Evolutionary conservation across 2,329 filamentous ascomycete species (phyloP).

Genomic region (Monascus ruber): DNA sequence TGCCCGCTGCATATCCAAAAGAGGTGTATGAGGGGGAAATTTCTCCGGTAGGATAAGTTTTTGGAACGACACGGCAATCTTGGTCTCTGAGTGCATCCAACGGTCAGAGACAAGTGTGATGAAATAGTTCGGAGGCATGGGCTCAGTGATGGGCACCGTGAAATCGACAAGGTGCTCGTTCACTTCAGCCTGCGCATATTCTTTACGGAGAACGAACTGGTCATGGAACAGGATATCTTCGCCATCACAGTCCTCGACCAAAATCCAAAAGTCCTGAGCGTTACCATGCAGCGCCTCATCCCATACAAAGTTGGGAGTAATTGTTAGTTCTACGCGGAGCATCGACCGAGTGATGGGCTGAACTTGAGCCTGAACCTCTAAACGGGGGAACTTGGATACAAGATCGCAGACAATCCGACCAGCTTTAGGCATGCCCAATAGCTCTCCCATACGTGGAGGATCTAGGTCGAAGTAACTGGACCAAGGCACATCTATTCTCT

Average conservation of each 20-base stretch:
- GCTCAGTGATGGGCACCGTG: slow-evolving; percentile 90
- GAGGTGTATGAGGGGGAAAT: slow-evolving; percentile 85
- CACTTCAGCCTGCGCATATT: slow-evolving; percentile 72
- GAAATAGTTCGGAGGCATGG: slow-evolving; percentile 98
- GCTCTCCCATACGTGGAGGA: slow-evolving; percentile 88
- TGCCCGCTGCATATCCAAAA: slow-evolving; percentile 83
- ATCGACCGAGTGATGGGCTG: slow-evolving; percentile 92
- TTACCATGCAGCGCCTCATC: slow-evolving; percentile 78
- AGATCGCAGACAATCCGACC: slow-evolving; percentile 75
- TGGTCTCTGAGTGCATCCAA: slow-evolving; percentile 97
- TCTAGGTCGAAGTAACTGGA: slow-evolving; percentile 90
- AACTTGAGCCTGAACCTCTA: slow-evolving; percentile 86
- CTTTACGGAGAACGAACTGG: slow-evolving; percentile 79
- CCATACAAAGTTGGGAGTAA: slow-evolving; percentile 93
- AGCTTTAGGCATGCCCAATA: slow-evolving; percentile 79
- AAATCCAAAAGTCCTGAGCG: slow-evolving; percentile 90
- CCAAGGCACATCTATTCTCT: slow-evolving; percentile 92
- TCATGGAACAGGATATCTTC: slow-evolving; percentile 94
- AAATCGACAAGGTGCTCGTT: slow-evolving; percentile 95
- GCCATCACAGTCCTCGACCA: slow-evolving; percentile 94
- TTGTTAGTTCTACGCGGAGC: slow-evolving; percentile 77
- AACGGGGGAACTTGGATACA: slow-evolving; percentile 81
- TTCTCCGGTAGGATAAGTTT: slow-evolving; percentile 90
- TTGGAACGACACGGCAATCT: slow-evolving; percentile 85
- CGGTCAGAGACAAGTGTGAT: slow-evolving; percentile 87